These are phyloP conservation scores for Ophiostoma sp. DNA, from an alignment of 2,329 filamentous ascomycete genomes.

Conservation along the genomic window DNA sequence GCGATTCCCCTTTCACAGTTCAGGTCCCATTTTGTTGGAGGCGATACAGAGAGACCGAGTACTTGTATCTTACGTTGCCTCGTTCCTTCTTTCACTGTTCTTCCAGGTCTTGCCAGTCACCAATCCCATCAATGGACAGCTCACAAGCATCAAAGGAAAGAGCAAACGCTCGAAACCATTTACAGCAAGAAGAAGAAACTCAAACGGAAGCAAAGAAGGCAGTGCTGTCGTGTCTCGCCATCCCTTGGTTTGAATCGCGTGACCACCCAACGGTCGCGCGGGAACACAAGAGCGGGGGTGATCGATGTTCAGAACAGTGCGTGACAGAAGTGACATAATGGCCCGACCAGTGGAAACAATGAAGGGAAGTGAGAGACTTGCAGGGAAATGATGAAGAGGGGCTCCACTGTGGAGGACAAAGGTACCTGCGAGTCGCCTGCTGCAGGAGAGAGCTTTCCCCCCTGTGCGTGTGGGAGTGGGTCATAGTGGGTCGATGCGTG, in stretches of 20 bases:
- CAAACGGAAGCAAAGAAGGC: not conserved
- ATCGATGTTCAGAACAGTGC: not conserved
- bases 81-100: not conserved
- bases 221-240: slow-evolving; percentile 19
- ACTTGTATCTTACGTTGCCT: not conserved
- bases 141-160: not conserved
- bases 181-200: not conserved
- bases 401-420: not conserved
- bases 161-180: not conserved
- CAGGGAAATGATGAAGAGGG: slow-evolving; percentile 9
- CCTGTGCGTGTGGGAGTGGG: slow-evolving; percentile 11
- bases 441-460: slow-evolving; percentile 7
- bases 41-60: not conserved
- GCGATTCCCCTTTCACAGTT: not conserved
- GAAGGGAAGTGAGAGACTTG: not conserved
- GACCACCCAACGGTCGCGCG: slow-evolving; percentile 18
- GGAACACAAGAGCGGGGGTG: not conserved
- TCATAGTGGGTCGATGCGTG: not conserved
- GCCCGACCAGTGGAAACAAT: slow-evolving; percentile 14
- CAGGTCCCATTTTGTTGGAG: not conserved
- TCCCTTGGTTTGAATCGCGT: slow-evolving; percentile 23
- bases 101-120: not conserved
- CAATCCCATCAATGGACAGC: not conserved
- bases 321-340: slow-evolving; percentile 23
- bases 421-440: not conserved